Conservation (phyloP, 495 filamentous ascomycete species). For the Hypoxylon intermedium region DNA sequence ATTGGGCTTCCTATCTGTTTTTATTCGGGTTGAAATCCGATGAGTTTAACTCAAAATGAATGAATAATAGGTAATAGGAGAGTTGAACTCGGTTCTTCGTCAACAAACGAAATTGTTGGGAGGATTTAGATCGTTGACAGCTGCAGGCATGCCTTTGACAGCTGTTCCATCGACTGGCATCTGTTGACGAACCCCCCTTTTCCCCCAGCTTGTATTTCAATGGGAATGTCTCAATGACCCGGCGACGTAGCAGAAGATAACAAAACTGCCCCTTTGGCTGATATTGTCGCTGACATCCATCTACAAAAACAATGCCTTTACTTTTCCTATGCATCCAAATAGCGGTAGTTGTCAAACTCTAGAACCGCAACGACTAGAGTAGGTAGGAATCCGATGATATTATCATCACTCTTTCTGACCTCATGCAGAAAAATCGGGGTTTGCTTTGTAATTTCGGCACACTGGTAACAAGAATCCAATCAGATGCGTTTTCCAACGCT, state of each 20-base stretch:
- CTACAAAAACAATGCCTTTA: constrained; percentile 38
- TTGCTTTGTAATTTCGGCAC: background rate
- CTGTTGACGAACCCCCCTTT: too few species aligned
- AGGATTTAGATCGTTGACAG: too few species aligned
- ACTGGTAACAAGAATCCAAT: background rate
- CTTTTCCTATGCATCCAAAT: constrained; percentile 50
- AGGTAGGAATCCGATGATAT: background rate
- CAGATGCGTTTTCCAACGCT: background rate
- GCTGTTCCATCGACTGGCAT: too few species aligned
- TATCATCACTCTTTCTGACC: background rate
- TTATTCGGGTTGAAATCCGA: background rate
- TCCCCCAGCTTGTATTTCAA: too few species aligned
- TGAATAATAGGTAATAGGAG: too few species aligned
- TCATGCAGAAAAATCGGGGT: background rate
- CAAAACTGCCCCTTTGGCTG: constrained; percentile 49
- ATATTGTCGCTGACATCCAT: constrained; percentile 48
- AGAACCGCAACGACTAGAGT: constrained; percentile 43
- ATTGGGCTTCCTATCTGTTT: background rate
- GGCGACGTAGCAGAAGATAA: constrained; percentile 48
- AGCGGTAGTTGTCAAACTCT: constrained; percentile 41
- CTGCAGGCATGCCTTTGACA: too few species aligned
- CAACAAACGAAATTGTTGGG: constrained; percentile 24
- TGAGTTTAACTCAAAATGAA: background rate
- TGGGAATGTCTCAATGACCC: too few species aligned
- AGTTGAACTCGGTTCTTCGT: too few species aligned